Conservation (phyloP, 2,329 filamentous ascomycete genomes). For the Pestalotiopsis sp. region DNA sequence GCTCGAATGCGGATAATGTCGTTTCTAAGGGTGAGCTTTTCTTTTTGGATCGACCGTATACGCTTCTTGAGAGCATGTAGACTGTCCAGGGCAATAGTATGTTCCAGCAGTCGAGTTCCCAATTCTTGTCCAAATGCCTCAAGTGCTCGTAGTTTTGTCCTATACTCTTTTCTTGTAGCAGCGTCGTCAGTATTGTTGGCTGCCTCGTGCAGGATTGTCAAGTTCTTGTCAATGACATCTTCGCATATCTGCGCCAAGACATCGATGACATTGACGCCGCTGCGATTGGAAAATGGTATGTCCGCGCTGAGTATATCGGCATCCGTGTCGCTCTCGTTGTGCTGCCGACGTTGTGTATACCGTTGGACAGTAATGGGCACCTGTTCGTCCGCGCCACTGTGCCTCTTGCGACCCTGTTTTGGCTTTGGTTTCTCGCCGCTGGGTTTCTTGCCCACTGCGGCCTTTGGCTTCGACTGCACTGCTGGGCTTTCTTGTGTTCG, state of each 20-base stretch:
- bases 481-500: constrained; percentile 42
- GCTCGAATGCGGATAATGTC: constrained; percentile 62
- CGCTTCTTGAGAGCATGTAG: constrained; percentile 60
- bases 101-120: constrained; percentile 56
- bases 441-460: neutral
- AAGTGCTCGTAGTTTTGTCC: constrained; percentile 58
- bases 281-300: constrained; percentile 56
- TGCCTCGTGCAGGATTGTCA: constrained; percentile 50
- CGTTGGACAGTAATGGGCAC: constrained; percentile 65
- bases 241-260: constrained; percentile 65
- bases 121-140: constrained; percentile 63
- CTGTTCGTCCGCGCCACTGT: constrained; percentile 29
- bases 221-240: constrained; percentile 56
- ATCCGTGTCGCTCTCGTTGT: constrained; percentile 40
- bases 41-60: constrained; percentile 58
- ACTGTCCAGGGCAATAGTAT: constrained; percentile 63
- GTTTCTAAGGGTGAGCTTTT: constrained; percentile 59
- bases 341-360: constrained; percentile 51
- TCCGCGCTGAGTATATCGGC: constrained; percentile 49
- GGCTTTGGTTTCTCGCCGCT: constrained; percentile 5
- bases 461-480: constrained; percentile 42
- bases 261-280: constrained; percentile 64
- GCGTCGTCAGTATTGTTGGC: constrained; percentile 44
- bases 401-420: constrained; percentile 24
- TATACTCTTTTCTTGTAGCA: constrained; percentile 54